Base-by-base conservation (phyloP, 1,284 basidiomycete species). In the Ustilago vetiveriae region DNA sequence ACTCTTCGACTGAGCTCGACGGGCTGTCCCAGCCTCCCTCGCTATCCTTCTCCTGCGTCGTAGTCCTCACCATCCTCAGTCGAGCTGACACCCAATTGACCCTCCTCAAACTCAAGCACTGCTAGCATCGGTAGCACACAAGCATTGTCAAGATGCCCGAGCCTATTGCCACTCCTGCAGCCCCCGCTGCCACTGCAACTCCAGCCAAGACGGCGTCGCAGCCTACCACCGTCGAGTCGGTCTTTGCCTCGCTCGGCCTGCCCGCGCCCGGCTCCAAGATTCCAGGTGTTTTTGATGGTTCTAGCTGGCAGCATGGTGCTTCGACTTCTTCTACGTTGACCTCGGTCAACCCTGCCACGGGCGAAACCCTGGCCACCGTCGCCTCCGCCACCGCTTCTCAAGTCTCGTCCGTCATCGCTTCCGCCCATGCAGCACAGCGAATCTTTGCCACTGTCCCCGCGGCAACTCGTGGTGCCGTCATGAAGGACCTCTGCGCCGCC, bases 401-500 rank as follows among this genome's bases (percentile, higher is more conserved):
- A 76, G 85, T 92, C 9, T 85, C 88, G 43, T 83, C 84, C 13
- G 86, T 88, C 3, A 78, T 94, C 52, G 85, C 85, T 45, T 88
- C 86, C 67, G 85, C 89, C 9, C 85, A 88, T 33, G 88, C 90
- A 48, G 94, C 94, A 6, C 90, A 89, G 76, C 83, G 84, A 22
- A 76, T 84, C 42, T 89, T 95, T 80, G 86, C 92, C 81, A 86
- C 85, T 63, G 85, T 94, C 38, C 92, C 94, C 51, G 92, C 91
- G 8, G 93, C 94, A 1, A 88, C 87, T 47, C 85, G 94, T 48
- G 94, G 94, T 14, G 92, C 95, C 66, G 87, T 97, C 27, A 82
- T 97, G 57, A 86, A 94, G 68, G 91, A 96, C 83, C 90, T 97
- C 70, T 86, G 93, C 56, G 88, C 90, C 75, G 91, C 89, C 10